These are phyloP conservation scores for Dinochytrium kinnereticum DNA, from an alignment of 371 early-diverging fungal species.

Conservation along the genomic window DNA sequence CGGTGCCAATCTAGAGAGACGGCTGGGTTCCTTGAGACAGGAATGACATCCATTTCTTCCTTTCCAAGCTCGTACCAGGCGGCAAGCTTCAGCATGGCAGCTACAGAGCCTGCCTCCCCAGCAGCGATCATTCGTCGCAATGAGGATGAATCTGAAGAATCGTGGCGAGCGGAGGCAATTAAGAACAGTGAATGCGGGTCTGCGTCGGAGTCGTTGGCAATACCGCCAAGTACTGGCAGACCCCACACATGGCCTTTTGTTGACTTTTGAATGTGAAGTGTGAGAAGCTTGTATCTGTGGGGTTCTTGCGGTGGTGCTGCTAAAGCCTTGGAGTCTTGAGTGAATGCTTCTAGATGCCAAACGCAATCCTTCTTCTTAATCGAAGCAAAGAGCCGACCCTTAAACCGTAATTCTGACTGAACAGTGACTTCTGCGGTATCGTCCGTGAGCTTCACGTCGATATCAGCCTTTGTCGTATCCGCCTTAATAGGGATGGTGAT, in stretches of 20 bases:
- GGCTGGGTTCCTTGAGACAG: constrained; percentile 34
- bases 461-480: neutral
- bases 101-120: constrained; percentile 37
- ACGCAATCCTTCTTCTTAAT: constrained; percentile 22
- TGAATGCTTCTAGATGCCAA: constrained; percentile 16
- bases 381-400: constrained; percentile 36
- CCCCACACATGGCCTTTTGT: constrained; percentile 1
- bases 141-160: constrained; percentile 23
- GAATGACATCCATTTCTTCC: constrained; percentile 37
- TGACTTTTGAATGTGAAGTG: neutral
- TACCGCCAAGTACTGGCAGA: constrained; percentile 19
- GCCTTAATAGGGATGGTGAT: constrained; percentile 27
- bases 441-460: constrained; percentile 18
- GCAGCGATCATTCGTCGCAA: constrained; percentile 31
- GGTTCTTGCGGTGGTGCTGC: neutral
- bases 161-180: constrained; percentile 26
- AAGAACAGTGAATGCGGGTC: constrained; percentile 48
- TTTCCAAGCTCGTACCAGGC: constrained; percentile 52
- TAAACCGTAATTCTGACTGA: constrained; percentile 14
- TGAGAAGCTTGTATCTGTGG: constrained; percentile 13
- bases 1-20: constrained; percentile 38
- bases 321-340: constrained; percentile 7
- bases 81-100: constrained; percentile 48
- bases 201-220: constrained; percentile 28
- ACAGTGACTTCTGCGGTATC: constrained; percentile 24